phyloP scores from a whole-genome alignment of 768 basidiomycete species.

The Suillus spraguei region DNA sequence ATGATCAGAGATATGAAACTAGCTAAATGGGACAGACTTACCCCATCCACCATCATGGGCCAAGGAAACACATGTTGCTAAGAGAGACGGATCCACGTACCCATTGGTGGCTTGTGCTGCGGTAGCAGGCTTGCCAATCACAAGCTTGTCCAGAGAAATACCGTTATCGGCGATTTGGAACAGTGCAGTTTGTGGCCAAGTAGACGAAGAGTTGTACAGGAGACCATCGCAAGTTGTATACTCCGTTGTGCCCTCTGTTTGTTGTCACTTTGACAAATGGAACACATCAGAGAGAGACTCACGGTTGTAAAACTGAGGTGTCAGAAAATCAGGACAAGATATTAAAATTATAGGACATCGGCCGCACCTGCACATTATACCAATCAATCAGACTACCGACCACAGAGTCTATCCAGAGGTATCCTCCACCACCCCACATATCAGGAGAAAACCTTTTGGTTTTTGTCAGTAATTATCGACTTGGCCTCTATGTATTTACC shows the following conservation, averaged over 20 bases:
- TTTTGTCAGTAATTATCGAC: background rate
- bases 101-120: slow-evolving; percentile 47
- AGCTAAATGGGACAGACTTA: slow-evolving; percentile 36
- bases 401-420: slow-evolving; percentile 25
- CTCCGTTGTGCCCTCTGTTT: slow-evolving; percentile 58
- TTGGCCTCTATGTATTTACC: slow-evolving; percentile 22
- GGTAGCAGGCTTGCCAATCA: slow-evolving; percentile 57
- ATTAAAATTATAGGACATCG: background rate
- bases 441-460: slow-evolving; percentile 33
- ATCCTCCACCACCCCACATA: slow-evolving; percentile 39
- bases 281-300: slow-evolving; percentile 3
- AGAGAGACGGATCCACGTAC: slow-evolving; percentile 57
- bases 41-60: slow-evolving; percentile 71
- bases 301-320: slow-evolving; percentile 32
- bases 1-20: slow-evolving; percentile 7
- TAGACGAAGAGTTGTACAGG: slow-evolving; percentile 55
- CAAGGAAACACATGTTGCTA: slow-evolving; percentile 61
- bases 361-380: no score
- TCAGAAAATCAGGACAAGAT: background rate
- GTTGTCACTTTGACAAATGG: background rate
- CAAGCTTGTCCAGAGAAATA: slow-evolving; percentile 49
- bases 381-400: no score
- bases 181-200: slow-evolving; percentile 63
- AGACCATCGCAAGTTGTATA: slow-evolving; percentile 67
- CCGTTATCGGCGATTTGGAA: slow-evolving; percentile 56